Evolutionary conservation across 768 basidiomycete genomes (phyloP).

Genomic region (Chlorophyllum brunneum): DNA sequence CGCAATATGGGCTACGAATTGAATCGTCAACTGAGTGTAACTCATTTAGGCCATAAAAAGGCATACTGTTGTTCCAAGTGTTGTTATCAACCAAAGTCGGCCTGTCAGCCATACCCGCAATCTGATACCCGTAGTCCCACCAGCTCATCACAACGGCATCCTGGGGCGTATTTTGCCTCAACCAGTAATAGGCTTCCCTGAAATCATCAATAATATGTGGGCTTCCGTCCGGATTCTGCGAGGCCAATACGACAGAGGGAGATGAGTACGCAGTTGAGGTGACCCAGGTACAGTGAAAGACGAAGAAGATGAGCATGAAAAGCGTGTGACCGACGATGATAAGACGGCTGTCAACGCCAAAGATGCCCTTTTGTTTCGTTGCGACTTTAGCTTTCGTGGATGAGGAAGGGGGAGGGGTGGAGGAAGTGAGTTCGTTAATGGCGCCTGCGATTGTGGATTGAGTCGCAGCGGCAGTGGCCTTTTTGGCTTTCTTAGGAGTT

Average conservation of each 20-base stretch:
- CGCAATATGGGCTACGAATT: slow-evolving; percentile 80
- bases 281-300: slow-evolving; percentile 95
- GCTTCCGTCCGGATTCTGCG: slow-evolving; percentile 73
- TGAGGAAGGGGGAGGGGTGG: slow-evolving; percentile 26
- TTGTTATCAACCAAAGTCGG: slow-evolving; percentile 98
- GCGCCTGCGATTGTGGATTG: slow-evolving; percentile 26
- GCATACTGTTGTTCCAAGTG: slow-evolving; percentile 98
- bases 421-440: slow-evolving; percentile 39
- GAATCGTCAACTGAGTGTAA: not conserved
- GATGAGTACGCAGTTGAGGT: slow-evolving; percentile 95
- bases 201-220: slow-evolving; percentile 98
- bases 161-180: slow-evolving; percentile 90
- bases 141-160: slow-evolving; percentile 96
- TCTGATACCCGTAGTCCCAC: slow-evolving; percentile 99
- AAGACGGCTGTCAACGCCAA: slow-evolving; percentile 80
- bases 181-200: slow-evolving; percentile 99
- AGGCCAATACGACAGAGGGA: slow-evolving; percentile 92
- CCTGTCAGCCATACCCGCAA: slow-evolving; percentile 97
- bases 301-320: slow-evolving; percentile 83
- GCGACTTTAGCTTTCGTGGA: slow-evolving; percentile 30
- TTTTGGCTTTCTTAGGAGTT: slow-evolving; percentile 59
- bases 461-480: slow-evolving; percentile 33
- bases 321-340: slow-evolving; percentile 71
- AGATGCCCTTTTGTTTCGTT: slow-evolving; percentile 59
- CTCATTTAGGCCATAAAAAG: slow-evolving; percentile 2